These are phyloP conservation scores for Cytospora leucostoma DNA, from an alignment of 2,329 filamentous ascomycete genomes.

Conservation along the genomic window DNA sequence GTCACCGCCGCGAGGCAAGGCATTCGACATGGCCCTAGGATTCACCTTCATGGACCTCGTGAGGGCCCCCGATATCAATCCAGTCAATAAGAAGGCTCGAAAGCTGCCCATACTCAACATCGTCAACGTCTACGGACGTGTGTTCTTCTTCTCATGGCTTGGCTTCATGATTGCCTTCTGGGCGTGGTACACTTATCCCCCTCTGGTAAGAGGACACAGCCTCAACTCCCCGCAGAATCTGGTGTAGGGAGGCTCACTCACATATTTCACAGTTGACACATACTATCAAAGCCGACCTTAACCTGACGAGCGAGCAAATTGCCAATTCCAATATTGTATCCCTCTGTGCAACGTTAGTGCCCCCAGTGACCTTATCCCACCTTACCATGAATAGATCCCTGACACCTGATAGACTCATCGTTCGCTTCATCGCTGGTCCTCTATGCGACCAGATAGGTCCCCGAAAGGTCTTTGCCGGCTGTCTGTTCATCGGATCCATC, in stretches of 20 bases:
- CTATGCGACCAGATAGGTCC: slow-evolving; percentile 85
- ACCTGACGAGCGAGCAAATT: slow-evolving; percentile 69
- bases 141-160: slow-evolving; percentile 88
- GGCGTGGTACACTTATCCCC: slow-evolving; percentile 92
- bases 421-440: slow-evolving; percentile 77
- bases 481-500: slow-evolving; percentile 75
- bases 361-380: slow-evolving; percentile 30
- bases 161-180: slow-evolving; percentile 87
- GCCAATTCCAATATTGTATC: slow-evolving; percentile 91
- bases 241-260: slow-evolving; percentile 10
- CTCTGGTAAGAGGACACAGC: slow-evolving; percentile 58
- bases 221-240: background rate
- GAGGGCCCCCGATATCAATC: slow-evolving; percentile 72
- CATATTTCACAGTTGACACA: slow-evolving; percentile 55
- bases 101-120: slow-evolving; percentile 80
- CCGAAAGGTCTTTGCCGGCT: slow-evolving; percentile 74
- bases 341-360: slow-evolving; percentile 64
- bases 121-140: slow-evolving; percentile 76
- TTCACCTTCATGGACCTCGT: slow-evolving; percentile 46
- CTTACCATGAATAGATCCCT: background rate
- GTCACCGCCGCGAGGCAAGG: background rate
- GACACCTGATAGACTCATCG: slow-evolving; percentile 56
- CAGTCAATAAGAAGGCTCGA: slow-evolving; percentile 79
- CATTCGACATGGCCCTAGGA: slow-evolving; percentile 33
- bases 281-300: slow-evolving; percentile 78